Evolutionary conservation across 257 asterid genomes (phyloP), one percentile per base, ranked within the genome.

Genomic region (Haberlea rhodopensis): DNA sequence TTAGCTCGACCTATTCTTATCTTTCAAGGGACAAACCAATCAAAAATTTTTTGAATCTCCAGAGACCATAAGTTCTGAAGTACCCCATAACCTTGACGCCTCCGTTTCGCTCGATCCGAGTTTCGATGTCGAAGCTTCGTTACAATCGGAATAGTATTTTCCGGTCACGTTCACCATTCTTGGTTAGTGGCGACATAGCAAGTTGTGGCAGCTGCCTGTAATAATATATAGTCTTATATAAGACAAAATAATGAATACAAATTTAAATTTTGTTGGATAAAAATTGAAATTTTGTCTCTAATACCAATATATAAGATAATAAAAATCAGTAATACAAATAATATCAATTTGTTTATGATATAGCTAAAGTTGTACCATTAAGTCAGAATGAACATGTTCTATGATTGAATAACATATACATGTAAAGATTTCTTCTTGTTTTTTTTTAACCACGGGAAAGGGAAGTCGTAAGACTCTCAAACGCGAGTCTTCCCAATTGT

Each of bases 161-260:
- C 99, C 97, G 5, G 77, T 85, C 32, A 81, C 84, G 53, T 81
- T 74, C 56, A 3, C 76, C 19, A 89, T 65, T 24, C 83, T 78
- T 0, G 94, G 70, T 85, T 66, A 8, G 97, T 92, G 5, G 97
- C 95, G 5, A 87, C 95, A 45, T 89, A 92, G 72, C 99, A 92
- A 24, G 94, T 89, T 2, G 99, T 92, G 0, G 95, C 97, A 59
- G 99, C 99, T 21, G 99, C 99, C 99, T 89, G 84, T 13, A 62
- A 57, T 2, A 21, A 29, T 5, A 57, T 9, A 5, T 8, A 40
- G 21, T 57, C 5, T 8, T 5, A 15, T 32, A 26, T 3, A 5
- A 32, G n/a, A n/a, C n/a, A 5, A 53, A 53, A 8, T 53, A 22
- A 53, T 2, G 5, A 11, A 26, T n/a, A n/a, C n/a, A n/a, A n/a